phyloP scores from a whole-genome alignment of 2,329 filamentous ascomycete genomes.

The Penicillium sp. region DNA sequence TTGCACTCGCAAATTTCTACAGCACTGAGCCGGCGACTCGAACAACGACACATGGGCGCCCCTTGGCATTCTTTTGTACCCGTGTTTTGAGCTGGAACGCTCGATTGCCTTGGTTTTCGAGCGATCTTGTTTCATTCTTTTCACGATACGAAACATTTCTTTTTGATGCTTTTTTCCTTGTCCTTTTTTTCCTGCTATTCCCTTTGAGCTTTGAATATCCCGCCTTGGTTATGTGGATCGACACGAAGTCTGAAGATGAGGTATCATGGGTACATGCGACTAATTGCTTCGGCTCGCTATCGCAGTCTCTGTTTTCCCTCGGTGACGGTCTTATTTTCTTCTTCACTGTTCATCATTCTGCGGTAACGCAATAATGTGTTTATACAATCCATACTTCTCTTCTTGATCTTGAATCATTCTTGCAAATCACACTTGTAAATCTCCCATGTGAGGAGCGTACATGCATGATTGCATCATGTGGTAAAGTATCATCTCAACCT shows the following conservation, averaged over 20 bases:
- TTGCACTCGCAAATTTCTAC: background rate
- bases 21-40: background rate
- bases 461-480: no score
- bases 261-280: background rate
- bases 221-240: background rate
- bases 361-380: conserved; percentile 3
- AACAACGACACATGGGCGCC: background rate
- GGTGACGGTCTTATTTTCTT: background rate
- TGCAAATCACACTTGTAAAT: background rate
- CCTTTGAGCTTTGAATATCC: conserved; percentile 1
- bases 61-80: background rate
- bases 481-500: no score
- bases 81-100: background rate
- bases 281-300: background rate
- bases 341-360: conserved; percentile 2
- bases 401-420: background rate
- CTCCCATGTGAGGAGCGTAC: no score
- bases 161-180: background rate
- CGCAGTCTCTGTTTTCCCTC: background rate
- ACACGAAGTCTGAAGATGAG: background rate
- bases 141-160: background rate
- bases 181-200: background rate
- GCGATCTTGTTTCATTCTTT: background rate
- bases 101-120: background rate
- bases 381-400: background rate